Base-by-base conservation (phyloP, 169 alveolate genomes). In the Eimeria mitis region DNA sequence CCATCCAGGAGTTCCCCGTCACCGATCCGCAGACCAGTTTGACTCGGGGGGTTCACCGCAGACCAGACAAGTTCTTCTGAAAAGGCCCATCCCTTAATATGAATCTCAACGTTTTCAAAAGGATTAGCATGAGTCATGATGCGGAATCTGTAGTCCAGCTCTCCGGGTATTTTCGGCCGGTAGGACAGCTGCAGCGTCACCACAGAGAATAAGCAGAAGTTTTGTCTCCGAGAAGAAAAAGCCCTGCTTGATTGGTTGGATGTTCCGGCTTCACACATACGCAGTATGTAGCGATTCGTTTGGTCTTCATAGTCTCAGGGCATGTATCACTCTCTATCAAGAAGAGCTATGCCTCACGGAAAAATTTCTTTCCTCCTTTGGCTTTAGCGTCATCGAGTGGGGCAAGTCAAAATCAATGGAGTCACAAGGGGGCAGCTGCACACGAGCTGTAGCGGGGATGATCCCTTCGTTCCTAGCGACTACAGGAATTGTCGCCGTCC, bases 381-480 rank as follows among this genome's bases (percentile, higher is more conserved):
- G 97, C 47, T 78, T 91, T 49, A 96, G 88, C 6, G 96, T 70
- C 28, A 95, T 40, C 13, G 97, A 47, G 59, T 83, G 42, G 21
- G 97, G 97, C 47, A 95, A 68, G 28, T 84, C 91, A 61, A 96
- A 84, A 56, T 79, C 94, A n/a, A 95, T 71, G 63, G 83, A 37
- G 83, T 91, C 44, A 83, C 91, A 40, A 11, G 73, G 40, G 23
- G 87, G 85, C 37, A 68, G 68, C 63, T 91, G 96, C 73, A 89
- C 88, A 8, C 97, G 94, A 1, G 97, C 97, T 11, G 97, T 97
- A n/a, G 98, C 98, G 11, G 98, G 97, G 40, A 97, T 97, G 23
- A 98, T 97, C 63, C 99, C 98, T 94, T 97, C 97, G 95, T 98
- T 99, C 87, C 95, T 96, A 49, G 98, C 79, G 7, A 91, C 94